Evolutionary conservation across 495 filamentous ascomycete genomes (phyloP), one percentile per base, ranked within the genome.

Genomic region (Parathielavia hyrcaniae): DNA sequence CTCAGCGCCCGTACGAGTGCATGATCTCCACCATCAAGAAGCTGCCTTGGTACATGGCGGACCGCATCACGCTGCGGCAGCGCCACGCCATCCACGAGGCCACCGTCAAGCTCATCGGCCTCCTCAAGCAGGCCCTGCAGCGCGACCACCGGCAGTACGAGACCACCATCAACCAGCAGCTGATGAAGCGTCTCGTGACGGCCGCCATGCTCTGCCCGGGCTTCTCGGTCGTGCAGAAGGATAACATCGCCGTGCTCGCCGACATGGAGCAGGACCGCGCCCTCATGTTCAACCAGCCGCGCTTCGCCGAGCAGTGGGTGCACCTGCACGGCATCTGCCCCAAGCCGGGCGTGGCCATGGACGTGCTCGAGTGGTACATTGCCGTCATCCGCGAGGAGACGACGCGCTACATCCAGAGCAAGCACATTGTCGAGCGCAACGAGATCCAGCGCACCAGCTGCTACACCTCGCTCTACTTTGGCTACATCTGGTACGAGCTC

Each of bases 21-120:
- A 77, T 88, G 65, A 87, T 90, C 60, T 87, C 82, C 61, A 88
- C 84, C 0, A 72, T 93, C 50, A 79, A 80, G 64, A 93, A 91
- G 76, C 76, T 86, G 61, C 89, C 89, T 0, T 93, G 88, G 89
- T 79, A 80, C 39, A 76, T 77, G 32, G 71, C 79, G 1, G 69
- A 82, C 30, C 49, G 78, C 58, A 86, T 90, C 72, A 88, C 83
- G 0, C 69, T 91, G 34, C 72, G 74, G 36, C 79, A 87, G 58
- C 83, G 88, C 14, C 75, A 83, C 38, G 61, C 72, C 4, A 59
- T 91, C 17, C 86, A 83, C 69, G 63, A 77, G 0, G 61, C 81
- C 13, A 71, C 78, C 32, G 58, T 75, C 14, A 67, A 71, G 34
- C 77, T 88, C 47, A 67, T 87, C 19, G 53, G 34, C 0, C 34